A percentile compares a stretch with the other conserved stretches of the same genome.
Evolutionary conservation across 371 early-diverging fungal species (phyloP).

Genomic region (Mucor irregularis): DNA sequence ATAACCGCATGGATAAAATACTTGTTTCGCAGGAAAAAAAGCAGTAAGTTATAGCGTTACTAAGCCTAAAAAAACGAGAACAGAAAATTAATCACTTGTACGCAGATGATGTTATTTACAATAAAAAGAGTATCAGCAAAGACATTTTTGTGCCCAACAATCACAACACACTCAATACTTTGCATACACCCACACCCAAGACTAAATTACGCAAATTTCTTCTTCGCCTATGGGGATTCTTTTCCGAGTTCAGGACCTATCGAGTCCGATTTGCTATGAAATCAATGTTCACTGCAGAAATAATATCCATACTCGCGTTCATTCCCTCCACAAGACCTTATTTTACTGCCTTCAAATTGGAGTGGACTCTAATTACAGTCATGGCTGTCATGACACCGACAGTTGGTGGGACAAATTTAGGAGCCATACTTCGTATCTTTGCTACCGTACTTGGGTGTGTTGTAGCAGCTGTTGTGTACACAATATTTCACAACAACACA

Average conservation of each 20-base stretch:
- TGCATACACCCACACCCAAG: constrained; percentile 67
- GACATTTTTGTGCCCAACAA: constrained; percentile 41
- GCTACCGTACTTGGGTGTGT: constrained; percentile 73
- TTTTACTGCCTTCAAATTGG: constrained; percentile 67
- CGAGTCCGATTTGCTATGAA: constrained; percentile 77
- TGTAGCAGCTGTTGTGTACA: constrained; percentile 56
- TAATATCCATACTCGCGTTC: constrained; percentile 69
- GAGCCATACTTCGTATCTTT: constrained; percentile 70
- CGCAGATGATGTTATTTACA: too few relatives aligned
- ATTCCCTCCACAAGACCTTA: constrained; percentile 59
- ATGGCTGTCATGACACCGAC: constrained; percentile 85
- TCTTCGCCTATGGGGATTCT: constrained; percentile 59
- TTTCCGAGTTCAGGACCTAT: constrained; percentile 60
- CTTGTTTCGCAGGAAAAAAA: neutral
- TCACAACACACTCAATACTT: constrained; percentile 53
- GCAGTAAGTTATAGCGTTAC: neutral
- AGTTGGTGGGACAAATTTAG: constrained; percentile 75
- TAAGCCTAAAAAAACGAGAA: neutral
- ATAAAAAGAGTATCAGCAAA: neutral
- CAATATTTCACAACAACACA: constrained; percentile 53
- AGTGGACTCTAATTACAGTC: constrained; percentile 80
- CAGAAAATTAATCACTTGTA: neutral
- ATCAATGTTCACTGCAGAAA: constrained; percentile 58
- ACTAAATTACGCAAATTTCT: constrained; percentile 48
- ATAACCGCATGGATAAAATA: neutral